phyloP scores from a whole-genome alignment of 2,329 filamentous ascomycete genomes.

The Exophiala calicioides region DNA sequence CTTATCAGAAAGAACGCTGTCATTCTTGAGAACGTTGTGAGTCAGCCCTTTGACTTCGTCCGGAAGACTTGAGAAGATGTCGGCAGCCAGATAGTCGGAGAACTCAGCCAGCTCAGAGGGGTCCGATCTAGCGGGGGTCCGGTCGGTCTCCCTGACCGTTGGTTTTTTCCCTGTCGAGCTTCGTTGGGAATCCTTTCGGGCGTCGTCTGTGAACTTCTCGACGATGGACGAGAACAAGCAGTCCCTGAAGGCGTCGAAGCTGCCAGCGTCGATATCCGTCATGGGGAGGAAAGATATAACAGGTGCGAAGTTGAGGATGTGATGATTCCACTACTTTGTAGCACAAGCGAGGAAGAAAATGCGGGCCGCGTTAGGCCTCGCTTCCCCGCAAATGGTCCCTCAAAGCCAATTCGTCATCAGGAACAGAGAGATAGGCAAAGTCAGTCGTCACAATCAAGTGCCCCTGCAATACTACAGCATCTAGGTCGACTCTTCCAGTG shows the following conservation, averaged over 20 bases:
- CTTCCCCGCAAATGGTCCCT: too few relatives aligned
- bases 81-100: conserved; percentile 72
- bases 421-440: too few relatives aligned
- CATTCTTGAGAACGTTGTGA: conserved; percentile 58
- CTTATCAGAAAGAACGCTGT: conserved; percentile 51
- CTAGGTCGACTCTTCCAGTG: too few relatives aligned
- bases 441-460: too few relatives aligned
- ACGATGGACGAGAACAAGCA: conserved; percentile 71
- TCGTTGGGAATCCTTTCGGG: conserved; percentile 9
- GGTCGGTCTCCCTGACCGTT: conserved; percentile 13
- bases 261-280: conserved; percentile 45
- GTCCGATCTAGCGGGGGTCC: conserved; percentile 39
- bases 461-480: too few relatives aligned
- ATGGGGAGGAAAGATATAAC: conserved; percentile 1
- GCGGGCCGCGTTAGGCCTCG: too few relatives aligned
- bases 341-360: too few relatives aligned
- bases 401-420: neutral
- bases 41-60: conserved; percentile 61
- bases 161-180: conserved; percentile 44
- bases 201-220: conserved; percentile 53
- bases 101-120: conserved; percentile 76
- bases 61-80: conserved; percentile 69
- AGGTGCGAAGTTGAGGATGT: too few relatives aligned
- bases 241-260: conserved; percentile 72
- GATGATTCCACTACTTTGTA: too few relatives aligned